Evolutionary conservation across 2,329 filamentous ascomycete species (phyloP).

Genomic region (Botrytis fragariae): DNA sequence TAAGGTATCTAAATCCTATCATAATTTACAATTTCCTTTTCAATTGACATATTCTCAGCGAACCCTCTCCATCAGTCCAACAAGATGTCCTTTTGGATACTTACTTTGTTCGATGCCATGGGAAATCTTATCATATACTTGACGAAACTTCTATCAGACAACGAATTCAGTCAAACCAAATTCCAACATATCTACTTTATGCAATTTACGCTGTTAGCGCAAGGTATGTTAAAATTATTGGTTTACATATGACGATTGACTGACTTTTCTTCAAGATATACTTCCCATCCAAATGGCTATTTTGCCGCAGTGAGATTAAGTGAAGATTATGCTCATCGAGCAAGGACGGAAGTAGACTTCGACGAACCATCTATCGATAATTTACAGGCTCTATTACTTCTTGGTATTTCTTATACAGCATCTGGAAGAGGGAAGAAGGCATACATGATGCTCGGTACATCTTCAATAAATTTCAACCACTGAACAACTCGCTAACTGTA

Average conservation of each 20-base stretch:
- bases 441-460: constrained; percentile 77
- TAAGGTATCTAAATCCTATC: constrained; percentile 38
- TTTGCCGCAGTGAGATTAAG: constrained; percentile 66
- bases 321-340: constrained; percentile 69
- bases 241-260: constrained; percentile 2
- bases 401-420: constrained; percentile 74
- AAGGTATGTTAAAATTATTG: constrained; percentile 47
- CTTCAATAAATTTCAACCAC: neutral
- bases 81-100: constrained; percentile 68
- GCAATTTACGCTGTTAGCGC: constrained; percentile 62
- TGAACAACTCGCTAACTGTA: constrained; percentile 38
- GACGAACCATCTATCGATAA: constrained; percentile 80
- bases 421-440: constrained; percentile 78
- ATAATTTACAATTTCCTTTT: neutral
- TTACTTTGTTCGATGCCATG: constrained; percentile 77
- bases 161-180: constrained; percentile 62
- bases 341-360: constrained; percentile 68
- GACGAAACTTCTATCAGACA: constrained; percentile 75
- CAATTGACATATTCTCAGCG: constrained; percentile 39
- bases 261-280: constrained; percentile 55
- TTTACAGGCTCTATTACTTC: constrained; percentile 71
- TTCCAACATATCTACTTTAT: constrained; percentile 47
- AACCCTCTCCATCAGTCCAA: constrained; percentile 48
- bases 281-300: constrained; percentile 63
- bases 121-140: constrained; percentile 77